Conservation (phyloP, 768 basidiomycete species). For the Trametes cingulata region DNA sequence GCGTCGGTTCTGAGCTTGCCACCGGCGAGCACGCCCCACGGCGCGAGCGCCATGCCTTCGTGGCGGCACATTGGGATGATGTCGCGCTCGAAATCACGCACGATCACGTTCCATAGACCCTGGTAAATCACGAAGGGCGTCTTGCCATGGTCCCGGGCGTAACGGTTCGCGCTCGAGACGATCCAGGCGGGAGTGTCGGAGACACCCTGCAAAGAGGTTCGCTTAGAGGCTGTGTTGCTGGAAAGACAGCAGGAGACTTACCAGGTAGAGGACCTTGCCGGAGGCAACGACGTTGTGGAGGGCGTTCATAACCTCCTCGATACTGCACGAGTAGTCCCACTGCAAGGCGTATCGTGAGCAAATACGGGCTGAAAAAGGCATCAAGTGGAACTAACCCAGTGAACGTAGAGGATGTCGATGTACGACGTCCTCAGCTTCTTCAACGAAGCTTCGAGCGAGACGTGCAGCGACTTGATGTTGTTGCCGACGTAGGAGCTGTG, state of each 20-base stretch:
- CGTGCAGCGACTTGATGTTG: conserved; percentile 35
- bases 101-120: conserved; percentile 35
- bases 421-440: conserved; percentile 59
- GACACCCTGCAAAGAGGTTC: conserved; percentile 16
- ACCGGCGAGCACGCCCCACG: conserved; percentile 44
- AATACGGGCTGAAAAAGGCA: not conserved
- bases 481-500: conserved; percentile 46
- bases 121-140: conserved; percentile 48
- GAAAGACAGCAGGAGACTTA: conserved; percentile 9
- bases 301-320: conserved; percentile 42
- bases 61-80: conserved; percentile 37
- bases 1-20: conserved; percentile 43
- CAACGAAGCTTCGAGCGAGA: conserved; percentile 39
- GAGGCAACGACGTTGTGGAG: conserved; percentile 42
- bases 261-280: conserved; percentile 47
- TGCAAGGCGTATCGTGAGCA: conserved; percentile 4
- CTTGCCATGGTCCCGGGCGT: conserved; percentile 39
- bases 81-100: conserved; percentile 45
- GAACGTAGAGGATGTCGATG: conserved; percentile 58
- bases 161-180: conserved; percentile 40
- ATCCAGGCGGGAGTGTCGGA: conserved; percentile 40
- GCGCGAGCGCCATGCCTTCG: conserved; percentile 37
- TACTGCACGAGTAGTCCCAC: conserved; percentile 38
- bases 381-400: conserved; percentile 32
- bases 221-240: too few relatives aligned